Conservation (phyloP, 2,329 filamentous ascomycete genomes). For the Hirsutella rhossiliensis region DNA sequence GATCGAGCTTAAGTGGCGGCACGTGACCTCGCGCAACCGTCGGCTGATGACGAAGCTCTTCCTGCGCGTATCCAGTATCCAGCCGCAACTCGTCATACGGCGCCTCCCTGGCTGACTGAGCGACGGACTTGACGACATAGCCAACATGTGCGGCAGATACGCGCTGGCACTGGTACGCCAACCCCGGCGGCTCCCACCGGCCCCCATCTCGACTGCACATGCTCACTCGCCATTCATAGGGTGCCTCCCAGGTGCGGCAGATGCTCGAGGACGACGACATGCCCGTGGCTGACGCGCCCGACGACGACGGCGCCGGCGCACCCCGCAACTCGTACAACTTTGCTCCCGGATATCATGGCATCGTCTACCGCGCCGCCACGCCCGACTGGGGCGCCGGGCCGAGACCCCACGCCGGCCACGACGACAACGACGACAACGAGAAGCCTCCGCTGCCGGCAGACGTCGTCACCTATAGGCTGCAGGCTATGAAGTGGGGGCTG, state of each 20-base stretch:
- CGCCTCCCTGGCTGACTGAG: too few relatives aligned
- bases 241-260: constrained; percentile 62
- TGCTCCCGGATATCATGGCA: constrained; percentile 72
- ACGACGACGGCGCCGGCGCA: constrained; percentile 49
- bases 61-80: too few relatives aligned
- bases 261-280: constrained; percentile 65
- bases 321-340: constrained; percentile 82
- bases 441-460: neutral
- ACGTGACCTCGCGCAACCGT: too few relatives aligned
- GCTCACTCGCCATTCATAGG: constrained; percentile 31
- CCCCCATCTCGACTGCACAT: neutral
- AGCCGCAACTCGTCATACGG: too few relatives aligned
- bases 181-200: neutral
- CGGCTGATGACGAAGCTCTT: too few relatives aligned
- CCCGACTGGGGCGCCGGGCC: constrained; percentile 46
- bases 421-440: constrained; percentile 1
- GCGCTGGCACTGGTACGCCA: constrained; percentile 19
- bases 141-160: constrained; percentile 25
- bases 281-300: constrained; percentile 57
- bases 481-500: constrained; percentile 93
- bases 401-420: constrained; percentile 5
- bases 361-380: constrained; percentile 72
- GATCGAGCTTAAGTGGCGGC: too few relatives aligned
- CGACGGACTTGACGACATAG: neutral
- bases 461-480: constrained; percentile 64